These are phyloP conservation scores for Cadophora luteo-olivacea DNA, from an alignment of 2,329 filamentous ascomycete species.

Conservation along the genomic window DNA sequence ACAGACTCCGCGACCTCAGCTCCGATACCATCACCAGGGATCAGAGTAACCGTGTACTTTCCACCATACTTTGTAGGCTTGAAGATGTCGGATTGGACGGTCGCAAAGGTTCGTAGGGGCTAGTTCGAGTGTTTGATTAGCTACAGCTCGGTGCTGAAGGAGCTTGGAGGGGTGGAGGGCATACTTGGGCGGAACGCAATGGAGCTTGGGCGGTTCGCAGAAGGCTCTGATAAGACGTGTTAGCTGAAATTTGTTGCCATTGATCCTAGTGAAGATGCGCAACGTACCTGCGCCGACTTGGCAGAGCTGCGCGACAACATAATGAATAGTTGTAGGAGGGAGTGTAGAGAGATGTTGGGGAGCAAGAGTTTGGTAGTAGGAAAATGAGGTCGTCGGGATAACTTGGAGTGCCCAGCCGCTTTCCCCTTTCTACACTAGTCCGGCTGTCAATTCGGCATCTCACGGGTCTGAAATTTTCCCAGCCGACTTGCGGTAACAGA, in stretches of 20 bases:
- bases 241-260: constrained; percentile 40
- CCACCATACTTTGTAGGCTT: constrained; percentile 96
- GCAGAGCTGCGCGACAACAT: constrained; percentile 45
- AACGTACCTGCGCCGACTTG: constrained; percentile 54
- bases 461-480: constrained; percentile 18
- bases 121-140: constrained; percentile 19
- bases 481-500: not conserved
- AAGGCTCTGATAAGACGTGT: constrained; percentile 44
- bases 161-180: constrained; percentile 19
- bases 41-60: constrained; percentile 98
- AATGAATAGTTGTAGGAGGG: constrained; percentile 31
- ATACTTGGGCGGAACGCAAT: constrained; percentile 36
- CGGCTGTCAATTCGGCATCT: constrained; percentile 10
- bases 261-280: constrained; percentile 26
- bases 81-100: constrained; percentile 93
- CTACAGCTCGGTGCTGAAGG: constrained; percentile 8
- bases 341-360: constrained; percentile 28
- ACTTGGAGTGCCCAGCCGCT: constrained; percentile 14
- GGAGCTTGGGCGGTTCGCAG: constrained; percentile 42
- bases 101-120: constrained; percentile 63
- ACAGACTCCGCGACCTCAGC: constrained; percentile 97
- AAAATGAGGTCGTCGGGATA: constrained; percentile 20
- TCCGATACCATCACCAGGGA: constrained; percentile 98
- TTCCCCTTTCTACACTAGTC: constrained; percentile 18
- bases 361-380: constrained; percentile 22